These are phyloP conservation scores for Dioszegia aurantiaca DNA, from an alignment of 768 basidiomycete species.

Conservation along the genomic window DNA sequence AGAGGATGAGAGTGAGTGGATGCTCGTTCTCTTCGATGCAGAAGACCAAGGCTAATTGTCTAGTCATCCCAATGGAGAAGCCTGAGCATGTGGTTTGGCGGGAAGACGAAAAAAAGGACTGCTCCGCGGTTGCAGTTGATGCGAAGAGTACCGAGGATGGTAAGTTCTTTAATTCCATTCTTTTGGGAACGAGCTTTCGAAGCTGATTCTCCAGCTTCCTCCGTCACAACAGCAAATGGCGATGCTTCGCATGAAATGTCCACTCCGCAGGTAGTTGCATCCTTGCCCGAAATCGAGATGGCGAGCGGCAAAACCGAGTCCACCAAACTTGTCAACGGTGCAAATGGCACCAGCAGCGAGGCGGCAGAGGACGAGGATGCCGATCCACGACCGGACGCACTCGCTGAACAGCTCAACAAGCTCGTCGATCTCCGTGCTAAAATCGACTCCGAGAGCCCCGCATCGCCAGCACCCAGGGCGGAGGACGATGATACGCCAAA, in stretches of 20 bases:
- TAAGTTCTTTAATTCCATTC: too few relatives aligned
- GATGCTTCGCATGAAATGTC: too few relatives aligned
- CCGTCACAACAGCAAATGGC: too few relatives aligned
- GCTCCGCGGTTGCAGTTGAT: not conserved
- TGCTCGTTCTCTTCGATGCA: not conserved
- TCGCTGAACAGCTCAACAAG: constrained; percentile 14
- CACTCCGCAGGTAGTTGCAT: too few relatives aligned
- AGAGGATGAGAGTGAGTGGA: not conserved
- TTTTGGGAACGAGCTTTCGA: too few relatives aligned
- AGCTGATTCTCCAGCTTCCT: too few relatives aligned
- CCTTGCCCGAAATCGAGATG: not conserved
- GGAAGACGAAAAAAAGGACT: constrained; percentile 1
- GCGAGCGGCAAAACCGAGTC: not conserved
- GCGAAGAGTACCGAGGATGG: not conserved
- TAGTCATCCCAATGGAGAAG: constrained; percentile 4
- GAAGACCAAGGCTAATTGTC: not conserved
- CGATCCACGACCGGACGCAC: constrained; percentile 5
- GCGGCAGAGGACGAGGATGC: not conserved
- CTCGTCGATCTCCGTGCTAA: constrained; percentile 5
- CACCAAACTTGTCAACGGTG: not conserved
- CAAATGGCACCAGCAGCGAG: not conserved
- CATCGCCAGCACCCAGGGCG: not conserved
- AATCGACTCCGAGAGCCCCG: not conserved
- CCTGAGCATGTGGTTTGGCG: constrained; percentile 1
- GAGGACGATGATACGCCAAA: constrained; percentile 1